Percentiles rank a stretch among this genome's conserved stretches.
Evolutionary conservation across 2,329 filamentous ascomycete genomes (phyloP).

Genomic region (Berkeleyomyces basicola): DNA sequence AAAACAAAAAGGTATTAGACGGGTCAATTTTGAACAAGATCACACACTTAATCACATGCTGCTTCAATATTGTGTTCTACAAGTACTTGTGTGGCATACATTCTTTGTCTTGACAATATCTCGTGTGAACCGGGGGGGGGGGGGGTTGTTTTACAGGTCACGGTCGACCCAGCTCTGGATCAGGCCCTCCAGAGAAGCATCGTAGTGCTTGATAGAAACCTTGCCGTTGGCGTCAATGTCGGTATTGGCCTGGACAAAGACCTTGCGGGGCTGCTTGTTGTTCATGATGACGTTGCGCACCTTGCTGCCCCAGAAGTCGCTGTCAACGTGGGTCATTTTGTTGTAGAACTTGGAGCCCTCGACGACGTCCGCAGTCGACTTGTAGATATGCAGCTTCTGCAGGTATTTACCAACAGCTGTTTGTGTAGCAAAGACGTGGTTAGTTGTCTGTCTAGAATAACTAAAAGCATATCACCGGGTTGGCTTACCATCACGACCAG

Average conservation of each 20-base stretch:
- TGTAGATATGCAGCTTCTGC: conserved; percentile 85
- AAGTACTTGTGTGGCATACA: background rate
- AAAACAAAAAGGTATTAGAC: conserved; percentile 13
- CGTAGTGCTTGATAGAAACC: conserved; percentile 72
- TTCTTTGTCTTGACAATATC: too few species aligned
- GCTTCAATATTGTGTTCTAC: background rate
- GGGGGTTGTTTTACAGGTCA: conserved; percentile 23
- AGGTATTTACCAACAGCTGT: conserved; percentile 68
- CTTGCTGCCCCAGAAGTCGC: conserved; percentile 68
- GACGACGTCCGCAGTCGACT: conserved; percentile 71
- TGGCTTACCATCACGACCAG: conserved; percentile 49
- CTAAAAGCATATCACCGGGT: background rate
- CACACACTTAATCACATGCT: background rate
- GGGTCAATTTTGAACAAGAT: conserved; percentile 13
- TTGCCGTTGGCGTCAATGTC: conserved; percentile 50
- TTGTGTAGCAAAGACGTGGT: conserved; percentile 6
- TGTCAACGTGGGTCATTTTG: conserved; percentile 64
- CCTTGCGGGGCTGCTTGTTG: conserved; percentile 70
- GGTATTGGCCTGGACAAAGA: conserved; percentile 92
- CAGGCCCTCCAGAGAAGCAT: conserved; percentile 63
- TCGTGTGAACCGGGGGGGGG: background rate
- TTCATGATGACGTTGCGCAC: conserved; percentile 59
- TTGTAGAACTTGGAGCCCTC: conserved; percentile 66
- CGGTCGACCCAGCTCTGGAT: conserved; percentile 66
- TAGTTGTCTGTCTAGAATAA: conserved; percentile 14